These are phyloP conservation scores for Kwoniella dejecticola DNA, from an alignment of 768 basidiomycete species.

Conservation along the genomic window DNA sequence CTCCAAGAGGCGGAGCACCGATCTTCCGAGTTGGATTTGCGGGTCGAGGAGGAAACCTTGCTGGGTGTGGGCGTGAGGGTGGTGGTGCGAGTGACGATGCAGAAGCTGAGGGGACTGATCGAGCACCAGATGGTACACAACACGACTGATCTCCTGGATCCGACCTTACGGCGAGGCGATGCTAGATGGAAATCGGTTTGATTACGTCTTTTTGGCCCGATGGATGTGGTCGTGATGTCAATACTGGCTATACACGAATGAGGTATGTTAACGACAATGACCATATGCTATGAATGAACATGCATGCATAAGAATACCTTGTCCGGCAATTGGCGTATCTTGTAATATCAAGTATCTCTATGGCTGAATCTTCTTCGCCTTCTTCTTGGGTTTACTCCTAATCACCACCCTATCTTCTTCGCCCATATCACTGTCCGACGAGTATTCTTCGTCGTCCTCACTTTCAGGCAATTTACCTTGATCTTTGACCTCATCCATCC, in stretches of 20 bases:
- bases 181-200: too few species aligned
- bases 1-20: background rate
- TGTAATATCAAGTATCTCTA: too few species aligned
- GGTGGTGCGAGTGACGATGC: background rate
- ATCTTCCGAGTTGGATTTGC: conserved; percentile 10
- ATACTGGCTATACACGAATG: background rate
- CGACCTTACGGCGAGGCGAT: too few species aligned
- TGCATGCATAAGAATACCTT: background rate
- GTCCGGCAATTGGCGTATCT: too few species aligned
- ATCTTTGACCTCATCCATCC: conserved; percentile 32
- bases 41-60: conserved; percentile 3
- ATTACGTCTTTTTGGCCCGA: too few species aligned
- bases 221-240: too few species aligned
- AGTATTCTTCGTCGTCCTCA: conserved; percentile 16
- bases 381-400: conserved; percentile 16
- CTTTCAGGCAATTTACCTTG: conserved; percentile 12
- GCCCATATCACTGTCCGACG: conserved; percentile 1
- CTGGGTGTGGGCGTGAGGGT: conserved; percentile 18
- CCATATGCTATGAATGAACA: too few species aligned
- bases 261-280: too few species aligned
- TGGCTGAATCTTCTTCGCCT: conserved; percentile 1
- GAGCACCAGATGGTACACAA: background rate
- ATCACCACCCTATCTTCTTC: conserved; percentile 15
- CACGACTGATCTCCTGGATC: too few species aligned
- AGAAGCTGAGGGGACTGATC: background rate